Base-by-base conservation (phyloP, 2,329 filamentous ascomycete genomes). In the Cladosporium oxysporum region DNA sequence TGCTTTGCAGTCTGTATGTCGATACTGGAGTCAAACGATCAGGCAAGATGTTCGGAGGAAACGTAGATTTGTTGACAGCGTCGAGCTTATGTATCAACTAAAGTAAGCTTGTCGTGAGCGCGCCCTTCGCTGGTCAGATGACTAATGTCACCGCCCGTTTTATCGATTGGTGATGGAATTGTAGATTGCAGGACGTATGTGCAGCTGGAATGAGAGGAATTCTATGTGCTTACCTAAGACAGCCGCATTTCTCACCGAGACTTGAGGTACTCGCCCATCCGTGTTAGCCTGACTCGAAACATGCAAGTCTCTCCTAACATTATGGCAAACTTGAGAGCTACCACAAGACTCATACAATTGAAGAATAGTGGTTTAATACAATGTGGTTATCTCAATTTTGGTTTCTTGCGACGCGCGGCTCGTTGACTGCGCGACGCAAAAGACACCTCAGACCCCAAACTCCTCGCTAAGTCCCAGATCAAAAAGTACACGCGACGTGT, bases 391-490 rank as follows among this genome's bases (percentile, higher is more conserved):
- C 41, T 47, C 41, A 12, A 1, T 47, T 47, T 47, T 47, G n/a
- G 41, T 47, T 12, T 10, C 2, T 47, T 10, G n/a, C 41, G 3
- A 5, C 14, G 41, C 41, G n/a, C 41, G 12, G 41, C 41, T 47
- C n/a, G 3, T 1, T 47, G 41, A 11, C 41, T 47, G 41, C n/a
- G 10, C 41, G 41, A 47, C 41, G n/a, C 5, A 21, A 11, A 21
- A 18, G n/a, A 47, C n/a, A n/a, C 7, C 41, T 47, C n/a, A 33
- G 18, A 33, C 26, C 55, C 55, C n/a, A 28, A 59, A 59, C 57
- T 23, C 57, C 57, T 59, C 57, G 57, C 57, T 59, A 59, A 29
- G 41, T 44, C 26, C 33, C 18, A 47, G 28, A 26, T 18, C 41
- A 23, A 59, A 59, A 29, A 1, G 26, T 26, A 26, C 1, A 23